Evolutionary conservation across 2,329 filamentous ascomycete genomes (phyloP).

Genomic region (Fusarium sp.): DNA sequence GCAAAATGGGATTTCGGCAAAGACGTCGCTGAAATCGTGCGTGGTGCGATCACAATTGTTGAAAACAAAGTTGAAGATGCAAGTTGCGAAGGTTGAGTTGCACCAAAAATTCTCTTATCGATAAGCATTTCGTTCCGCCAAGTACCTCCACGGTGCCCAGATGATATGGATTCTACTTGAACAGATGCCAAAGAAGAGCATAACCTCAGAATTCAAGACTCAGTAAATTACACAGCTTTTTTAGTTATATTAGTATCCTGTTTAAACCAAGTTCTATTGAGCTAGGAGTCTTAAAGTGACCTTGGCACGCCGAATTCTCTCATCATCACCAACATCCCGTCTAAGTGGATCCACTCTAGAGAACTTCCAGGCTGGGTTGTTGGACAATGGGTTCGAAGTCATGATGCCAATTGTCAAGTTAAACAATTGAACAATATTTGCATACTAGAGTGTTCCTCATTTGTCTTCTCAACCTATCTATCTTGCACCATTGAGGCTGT

Average conservation of each 20-base stretch:
- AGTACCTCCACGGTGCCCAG: not conserved
- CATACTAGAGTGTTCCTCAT: too few species aligned
- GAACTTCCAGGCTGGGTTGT: not conserved
- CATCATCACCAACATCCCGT: not conserved
- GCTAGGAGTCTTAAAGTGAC: not conserved
- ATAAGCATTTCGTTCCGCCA: slow-evolving; percentile 2
- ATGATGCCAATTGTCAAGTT: not conserved
- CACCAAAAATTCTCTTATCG: slow-evolving; percentile 41
- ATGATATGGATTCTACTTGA: not conserved
- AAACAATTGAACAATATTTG: not conserved
- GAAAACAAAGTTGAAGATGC: slow-evolving; percentile 1
- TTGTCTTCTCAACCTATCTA: accelerated
- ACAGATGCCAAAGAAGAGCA: not conserved
- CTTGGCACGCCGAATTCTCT: not conserved
- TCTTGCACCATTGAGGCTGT: not conserved
- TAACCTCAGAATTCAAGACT: not conserved
- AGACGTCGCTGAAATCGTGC: not conserved
- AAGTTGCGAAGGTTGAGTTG: not conserved
- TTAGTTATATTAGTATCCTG: too few species aligned
- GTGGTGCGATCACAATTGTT: not conserved
- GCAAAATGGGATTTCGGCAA: too few species aligned
- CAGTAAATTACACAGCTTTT: not conserved
- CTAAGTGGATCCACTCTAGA: not conserved
- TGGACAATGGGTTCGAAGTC: not conserved
- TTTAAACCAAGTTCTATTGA: too few species aligned